phyloP scores from a whole-genome alignment of 2,329 filamentous ascomycete species.

The Colletotrichum cereale region DNA sequence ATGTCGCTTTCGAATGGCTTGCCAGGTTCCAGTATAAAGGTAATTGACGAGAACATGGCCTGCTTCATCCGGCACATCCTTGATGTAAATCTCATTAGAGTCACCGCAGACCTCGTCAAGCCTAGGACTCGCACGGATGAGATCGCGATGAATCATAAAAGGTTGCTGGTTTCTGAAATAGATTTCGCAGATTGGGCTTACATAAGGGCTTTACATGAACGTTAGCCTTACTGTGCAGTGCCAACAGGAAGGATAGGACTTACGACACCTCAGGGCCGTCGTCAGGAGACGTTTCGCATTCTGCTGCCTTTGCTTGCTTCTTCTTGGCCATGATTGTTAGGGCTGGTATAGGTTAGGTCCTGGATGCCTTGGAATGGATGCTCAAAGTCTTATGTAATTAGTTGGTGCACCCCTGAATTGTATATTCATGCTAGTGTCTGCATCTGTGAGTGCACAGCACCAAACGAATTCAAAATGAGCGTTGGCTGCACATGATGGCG shows the following conservation, averaged over 20 bases:
- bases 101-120: neutral
- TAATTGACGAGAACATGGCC: too few species aligned
- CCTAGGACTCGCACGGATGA: neutral
- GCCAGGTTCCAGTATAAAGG: slow-evolving; percentile 6
- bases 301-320: neutral
- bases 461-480: too few species aligned
- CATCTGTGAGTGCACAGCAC: too few species aligned
- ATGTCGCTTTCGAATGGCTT: neutral
- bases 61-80: neutral
- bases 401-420: too few species aligned
- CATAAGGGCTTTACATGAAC: neutral
- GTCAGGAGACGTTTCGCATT: neutral
- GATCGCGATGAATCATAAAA: neutral
- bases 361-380: neutral
- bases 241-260: neutral
- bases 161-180: neutral
- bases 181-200: neutral
- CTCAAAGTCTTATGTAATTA: neutral
- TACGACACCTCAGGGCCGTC: neutral
- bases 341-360: neutral
- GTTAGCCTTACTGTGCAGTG: neutral
- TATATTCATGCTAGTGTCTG: too few species aligned
- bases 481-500: too few species aligned
- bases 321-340: neutral
- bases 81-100: neutral